phyloP scores from a whole-genome alignment of 345 rosid species.

The Brassica napus region DNA sequence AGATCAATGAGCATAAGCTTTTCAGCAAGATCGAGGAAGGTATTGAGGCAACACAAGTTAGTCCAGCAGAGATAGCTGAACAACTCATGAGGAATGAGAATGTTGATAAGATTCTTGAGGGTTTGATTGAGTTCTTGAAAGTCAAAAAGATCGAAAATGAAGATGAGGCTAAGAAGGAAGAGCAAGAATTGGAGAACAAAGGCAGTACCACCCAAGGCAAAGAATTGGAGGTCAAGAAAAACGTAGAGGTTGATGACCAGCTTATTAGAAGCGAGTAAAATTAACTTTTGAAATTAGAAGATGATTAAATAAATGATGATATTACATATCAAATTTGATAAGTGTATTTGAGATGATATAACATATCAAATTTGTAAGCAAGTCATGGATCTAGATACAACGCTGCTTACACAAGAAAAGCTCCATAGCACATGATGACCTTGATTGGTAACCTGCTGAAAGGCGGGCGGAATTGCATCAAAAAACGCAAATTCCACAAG shows the following conservation, averaged over 20 bases:
- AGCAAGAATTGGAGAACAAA: conserved; percentile 1
- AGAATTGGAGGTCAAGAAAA: conserved; percentile 5
- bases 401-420: not conserved
- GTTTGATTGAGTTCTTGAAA: conserved; percentile 38
- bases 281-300: not conserved
- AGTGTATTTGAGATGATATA: conserved; percentile 6
- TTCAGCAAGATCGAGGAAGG: conserved; percentile 41
- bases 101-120: conserved; percentile 37
- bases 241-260: conserved; percentile 49
- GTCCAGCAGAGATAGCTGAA: conserved; percentile 54
- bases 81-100: conserved; percentile 47
- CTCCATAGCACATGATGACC: not conserved
- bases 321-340: not conserved
- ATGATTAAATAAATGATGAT: not conserved
- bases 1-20: conserved; percentile 27
- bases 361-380: not conserved
- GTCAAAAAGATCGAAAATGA: conserved; percentile 33
- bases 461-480: no score
- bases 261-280: conserved; percentile 27
- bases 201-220: not conserved
- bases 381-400: not conserved
- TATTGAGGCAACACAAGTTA: conserved; percentile 33
- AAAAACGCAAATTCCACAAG: no score
- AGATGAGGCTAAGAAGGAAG: conserved; percentile 18
- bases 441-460: no score